A percentile compares a stretch with the other conserved stretches of the same genome.
These are phyloP conservation scores for Xylariaceae sp. DNA, from an alignment of 2,329 filamentous ascomycete species.

Conservation along the genomic window DNA sequence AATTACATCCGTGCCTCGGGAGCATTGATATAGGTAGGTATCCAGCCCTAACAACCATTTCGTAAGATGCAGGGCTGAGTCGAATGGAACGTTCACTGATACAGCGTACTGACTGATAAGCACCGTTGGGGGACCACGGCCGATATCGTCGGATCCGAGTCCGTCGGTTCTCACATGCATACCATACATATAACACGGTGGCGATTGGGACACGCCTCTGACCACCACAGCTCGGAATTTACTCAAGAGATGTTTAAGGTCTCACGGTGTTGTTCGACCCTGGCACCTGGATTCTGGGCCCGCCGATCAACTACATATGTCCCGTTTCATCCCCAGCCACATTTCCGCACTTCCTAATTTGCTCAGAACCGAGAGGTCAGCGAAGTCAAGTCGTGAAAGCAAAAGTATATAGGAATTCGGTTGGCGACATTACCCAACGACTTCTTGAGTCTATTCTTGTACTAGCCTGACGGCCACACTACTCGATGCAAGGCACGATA, in stretches of 20 bases:
- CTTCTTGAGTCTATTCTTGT: constrained; percentile 5
- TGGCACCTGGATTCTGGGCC: neutral
- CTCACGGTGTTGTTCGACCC: neutral
- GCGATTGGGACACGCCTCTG: neutral
- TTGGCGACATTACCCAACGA: neutral
- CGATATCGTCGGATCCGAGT: neutral
- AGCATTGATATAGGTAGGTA: neutral
- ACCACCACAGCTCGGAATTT: neutral
- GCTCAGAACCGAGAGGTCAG: neutral
- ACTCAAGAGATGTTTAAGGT: neutral
- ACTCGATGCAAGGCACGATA: constrained; percentile 28
- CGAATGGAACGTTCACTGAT: constrained; percentile 15
- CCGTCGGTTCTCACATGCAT: no score
- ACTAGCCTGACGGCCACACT: constrained; percentile 4
- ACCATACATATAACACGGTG: no score
- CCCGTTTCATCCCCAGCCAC: neutral
- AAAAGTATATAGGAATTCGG: neutral
- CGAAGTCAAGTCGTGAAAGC: neutral
- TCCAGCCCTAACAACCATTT: constrained; percentile 9
- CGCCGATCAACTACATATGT: neutral
- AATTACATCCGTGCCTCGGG: constrained; percentile 8
- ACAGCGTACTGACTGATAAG: constrained; percentile 4
- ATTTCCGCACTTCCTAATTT: neutral
- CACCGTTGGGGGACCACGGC: neutral
- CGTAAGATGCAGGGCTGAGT: constrained; percentile 23